phyloP scores from a whole-genome alignment of 352 stramenopile genomes.

The Phytophthora kernoviae region DNA sequence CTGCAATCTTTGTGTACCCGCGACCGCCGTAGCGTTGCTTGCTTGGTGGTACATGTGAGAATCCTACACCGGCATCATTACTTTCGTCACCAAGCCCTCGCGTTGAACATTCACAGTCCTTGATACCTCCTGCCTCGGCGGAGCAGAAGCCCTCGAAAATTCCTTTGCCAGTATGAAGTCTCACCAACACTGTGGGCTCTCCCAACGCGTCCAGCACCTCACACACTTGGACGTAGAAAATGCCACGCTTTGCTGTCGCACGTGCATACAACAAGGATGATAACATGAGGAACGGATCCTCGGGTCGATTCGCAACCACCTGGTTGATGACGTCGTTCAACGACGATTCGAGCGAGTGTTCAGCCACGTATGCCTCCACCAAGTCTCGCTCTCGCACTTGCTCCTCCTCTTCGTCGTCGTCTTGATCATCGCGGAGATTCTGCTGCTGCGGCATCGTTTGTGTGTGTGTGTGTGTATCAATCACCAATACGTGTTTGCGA shows the following conservation, averaged over 20 bases:
- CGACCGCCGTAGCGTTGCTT: slow-evolving; percentile 49
- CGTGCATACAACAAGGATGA: slow-evolving; percentile 62
- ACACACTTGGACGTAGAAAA: slow-evolving; percentile 66
- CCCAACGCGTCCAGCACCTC: slow-evolving; percentile 55
- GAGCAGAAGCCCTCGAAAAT: slow-evolving; percentile 63
- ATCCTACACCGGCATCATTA: not conserved
- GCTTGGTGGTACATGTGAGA: slow-evolving; percentile 19
- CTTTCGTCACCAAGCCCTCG: slow-evolving; percentile 11
- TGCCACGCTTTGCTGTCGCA: slow-evolving; percentile 65
- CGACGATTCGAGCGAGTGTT: slow-evolving; percentile 68
- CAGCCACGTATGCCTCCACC: slow-evolving; percentile 72
- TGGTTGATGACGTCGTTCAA: slow-evolving; percentile 80
- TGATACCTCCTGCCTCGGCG: slow-evolving; percentile 35
- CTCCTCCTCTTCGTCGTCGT: slow-evolving; percentile 38
- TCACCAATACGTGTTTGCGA: slow-evolving; percentile 6
- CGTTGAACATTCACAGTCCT: slow-evolving; percentile 28
- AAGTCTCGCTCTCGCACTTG: slow-evolving; percentile 68
- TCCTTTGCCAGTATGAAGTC: slow-evolving; percentile 71
- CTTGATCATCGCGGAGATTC: slow-evolving; percentile 11
- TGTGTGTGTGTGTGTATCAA: not conserved
- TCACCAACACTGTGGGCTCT: slow-evolving; percentile 50
- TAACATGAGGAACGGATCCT: slow-evolving; percentile 75
- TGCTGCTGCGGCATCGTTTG: slow-evolving; percentile 29
- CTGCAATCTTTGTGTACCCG: slow-evolving; percentile 45
- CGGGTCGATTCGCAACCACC: slow-evolving; percentile 62